Conservation (phyloP, 169 alveolate species). For the Plasmodium inui region DNA sequence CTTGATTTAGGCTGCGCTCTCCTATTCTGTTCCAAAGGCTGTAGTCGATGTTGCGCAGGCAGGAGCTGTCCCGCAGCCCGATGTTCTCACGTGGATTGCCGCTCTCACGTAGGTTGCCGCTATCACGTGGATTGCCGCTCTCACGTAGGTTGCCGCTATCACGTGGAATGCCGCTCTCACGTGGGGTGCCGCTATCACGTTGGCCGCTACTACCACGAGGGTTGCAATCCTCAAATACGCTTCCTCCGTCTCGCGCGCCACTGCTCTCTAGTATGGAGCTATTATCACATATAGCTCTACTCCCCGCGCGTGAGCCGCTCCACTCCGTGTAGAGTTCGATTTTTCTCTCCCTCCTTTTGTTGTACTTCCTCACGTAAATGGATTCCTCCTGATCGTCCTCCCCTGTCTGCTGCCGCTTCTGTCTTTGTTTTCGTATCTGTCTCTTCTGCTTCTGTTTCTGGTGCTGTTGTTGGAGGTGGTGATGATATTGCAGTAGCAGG, state of each 20-base stretch:
- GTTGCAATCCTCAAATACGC: neutral
- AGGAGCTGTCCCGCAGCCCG: slow-evolving; percentile 2
- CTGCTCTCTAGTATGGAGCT: neutral
- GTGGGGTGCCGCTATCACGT: neutral
- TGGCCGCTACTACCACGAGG: neutral
- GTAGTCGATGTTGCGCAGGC: neutral
- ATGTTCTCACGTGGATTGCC: neutral
- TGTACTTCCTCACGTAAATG: neutral
- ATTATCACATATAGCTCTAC: neutral
- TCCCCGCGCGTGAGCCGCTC: neutral
- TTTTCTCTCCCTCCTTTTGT: neutral
- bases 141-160: neutral
- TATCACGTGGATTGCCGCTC: neutral
- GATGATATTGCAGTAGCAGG: neutral
- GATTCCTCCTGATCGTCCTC: slow-evolving; percentile 4
- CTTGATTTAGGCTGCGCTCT: neutral
- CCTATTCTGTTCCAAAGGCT: neutral
- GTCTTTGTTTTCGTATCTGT: neutral
- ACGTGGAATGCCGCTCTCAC: neutral
- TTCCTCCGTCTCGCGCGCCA: neutral
- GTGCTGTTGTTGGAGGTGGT: neutral
- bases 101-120: neutral
- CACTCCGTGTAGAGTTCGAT: neutral
- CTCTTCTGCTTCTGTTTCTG: neutral
- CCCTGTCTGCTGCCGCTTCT: neutral